Evolutionary conservation across 176 grass and related monocot species (phyloP).

Genomic region (Eragrostis nindensis): DNA sequence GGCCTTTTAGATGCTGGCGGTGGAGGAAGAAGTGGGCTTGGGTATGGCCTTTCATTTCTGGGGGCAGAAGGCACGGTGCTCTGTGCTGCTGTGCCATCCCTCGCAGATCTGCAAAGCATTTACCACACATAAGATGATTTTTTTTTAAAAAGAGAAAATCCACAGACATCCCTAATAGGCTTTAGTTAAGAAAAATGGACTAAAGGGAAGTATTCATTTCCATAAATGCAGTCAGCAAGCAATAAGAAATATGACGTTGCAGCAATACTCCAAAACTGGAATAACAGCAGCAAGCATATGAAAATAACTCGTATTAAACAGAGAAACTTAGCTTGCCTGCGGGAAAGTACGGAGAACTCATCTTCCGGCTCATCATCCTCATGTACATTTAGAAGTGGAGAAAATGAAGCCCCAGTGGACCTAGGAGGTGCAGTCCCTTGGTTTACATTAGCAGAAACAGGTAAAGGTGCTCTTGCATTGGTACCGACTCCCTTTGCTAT

Average conservation of each 20-base stretch:
- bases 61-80: slow-evolving; percentile 44
- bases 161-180: neutral
- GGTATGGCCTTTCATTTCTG: slow-evolving; percentile 49
- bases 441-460: slow-evolving; percentile 47
- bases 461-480: slow-evolving; percentile 32
- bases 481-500: slow-evolving; percentile 63
- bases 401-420: slow-evolving; percentile 54
- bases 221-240: neutral
- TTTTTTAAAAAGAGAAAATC: neutral
- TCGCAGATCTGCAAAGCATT: slow-evolving; percentile 65
- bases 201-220: slow-evolving; percentile 8
- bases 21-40: slow-evolving; percentile 75
- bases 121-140: slow-evolving; percentile 25
- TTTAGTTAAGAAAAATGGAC: neutral
- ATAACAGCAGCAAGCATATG: slow-evolving; percentile 19
- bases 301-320: slow-evolving; percentile 4
- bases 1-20: slow-evolving; percentile 76
- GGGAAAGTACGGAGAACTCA: slow-evolving; percentile 75
- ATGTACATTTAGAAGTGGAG: slow-evolving; percentile 80
- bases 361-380: slow-evolving; percentile 84
- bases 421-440: slow-evolving; percentile 53
- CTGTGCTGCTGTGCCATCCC: slow-evolving; percentile 64
- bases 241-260: neutral
- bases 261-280: slow-evolving; percentile 21
- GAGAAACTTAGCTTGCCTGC: slow-evolving; percentile 54